Base-by-base conservation (phyloP, 2,329 filamentous ascomycete species). In the Fusarium domesticum region DNA sequence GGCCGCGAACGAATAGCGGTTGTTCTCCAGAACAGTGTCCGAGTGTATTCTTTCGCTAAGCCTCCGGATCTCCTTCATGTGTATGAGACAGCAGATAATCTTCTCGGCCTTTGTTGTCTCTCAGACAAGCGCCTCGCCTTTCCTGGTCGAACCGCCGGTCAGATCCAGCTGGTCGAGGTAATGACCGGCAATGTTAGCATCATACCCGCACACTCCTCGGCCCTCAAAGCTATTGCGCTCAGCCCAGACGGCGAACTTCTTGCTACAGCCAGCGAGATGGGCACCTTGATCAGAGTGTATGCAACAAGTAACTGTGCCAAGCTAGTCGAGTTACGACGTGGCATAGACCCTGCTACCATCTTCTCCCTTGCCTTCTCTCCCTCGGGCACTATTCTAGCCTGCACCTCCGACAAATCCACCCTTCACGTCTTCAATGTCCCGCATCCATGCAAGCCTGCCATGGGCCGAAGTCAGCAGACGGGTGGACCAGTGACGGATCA, bases 361-460 rank as follows among this genome's bases (percentile, higher is more conserved):
- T 96, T 88, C 69, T 92, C 88, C 2, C 75, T 98, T 10, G 85
- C 86, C 10, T 93, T 98, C 65, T 95, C 88, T 16, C 91, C 91
- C 1, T 84, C 84, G 1, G 87, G 86, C 39, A 80, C 77, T 34
- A 78, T 90, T 62, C 77, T 97, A 10, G 93, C 93, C 18, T 92
- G 90, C 50, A 97, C 92, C 1, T 96, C 91, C 1, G 93, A 98
- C 73, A 98, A 97, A 69, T 91, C 89, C 6, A 98, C 91, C 1
- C 75, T 98, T 10, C 93, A 98, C 67, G 79, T 98, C 30, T 98
- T 96, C 63, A 90, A 97, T 61, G 76, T 96, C 1, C 85, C 85
- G 4, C 77, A 79, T 47, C 70, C 74, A 7, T 73, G 71, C 39
- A 71, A 69, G 50, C 64, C 67, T 4, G 56, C 63, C 6, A 54